A percentile compares a stretch with the other conserved stretches of the same genome.
Conservation (phyloP, 2,329 filamentous ascomycete species). For the Berkeleyomyces rouxiae region DNA sequence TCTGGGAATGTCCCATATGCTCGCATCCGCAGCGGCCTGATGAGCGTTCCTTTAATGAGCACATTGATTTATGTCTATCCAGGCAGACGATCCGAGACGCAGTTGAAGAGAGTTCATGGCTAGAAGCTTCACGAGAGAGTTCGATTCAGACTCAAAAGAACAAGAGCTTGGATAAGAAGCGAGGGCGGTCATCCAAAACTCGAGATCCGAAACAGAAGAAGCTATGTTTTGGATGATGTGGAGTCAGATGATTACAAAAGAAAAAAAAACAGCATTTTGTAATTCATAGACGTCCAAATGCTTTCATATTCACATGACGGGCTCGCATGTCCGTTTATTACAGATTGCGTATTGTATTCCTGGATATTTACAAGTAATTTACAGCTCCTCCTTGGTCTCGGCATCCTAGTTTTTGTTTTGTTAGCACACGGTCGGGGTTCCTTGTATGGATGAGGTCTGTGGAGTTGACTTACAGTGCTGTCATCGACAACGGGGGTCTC, state of each 20-base stretch:
- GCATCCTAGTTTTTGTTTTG: conserved; percentile 4
- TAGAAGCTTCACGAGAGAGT: conserved; percentile 18
- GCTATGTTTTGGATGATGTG: conserved; percentile 31
- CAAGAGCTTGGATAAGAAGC: conserved; percentile 15
- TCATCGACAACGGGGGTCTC: neutral
- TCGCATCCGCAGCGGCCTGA: conserved; percentile 55
- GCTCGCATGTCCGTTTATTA: neutral
- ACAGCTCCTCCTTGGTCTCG: conserved; percentile 14
- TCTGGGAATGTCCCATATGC: conserved; percentile 85
- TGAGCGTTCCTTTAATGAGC: conserved; percentile 68
- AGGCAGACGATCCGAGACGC: conserved; percentile 71
- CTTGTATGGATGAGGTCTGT: conserved; percentile 3
- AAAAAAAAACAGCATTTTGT: neutral
- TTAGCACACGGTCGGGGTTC: conserved; percentile 1
- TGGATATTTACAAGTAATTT: conserved; percentile 5
- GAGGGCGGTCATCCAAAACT: conserved; percentile 14
- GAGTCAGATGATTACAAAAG: neutral
- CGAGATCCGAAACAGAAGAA: conserved; percentile 34
- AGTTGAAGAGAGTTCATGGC: conserved; percentile 34
- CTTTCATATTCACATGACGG: neutral
- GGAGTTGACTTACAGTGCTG: conserved; percentile 6
- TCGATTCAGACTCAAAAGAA: conserved; percentile 13
- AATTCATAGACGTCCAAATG: neutral
- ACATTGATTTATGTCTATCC: conserved; percentile 85
- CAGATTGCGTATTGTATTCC: neutral